A percentile compares a stretch with the other conserved stretches of the same genome.
Conservation (phyloP, 2,329 filamentous ascomycete species). For the Metarhizium humberi region DNA sequence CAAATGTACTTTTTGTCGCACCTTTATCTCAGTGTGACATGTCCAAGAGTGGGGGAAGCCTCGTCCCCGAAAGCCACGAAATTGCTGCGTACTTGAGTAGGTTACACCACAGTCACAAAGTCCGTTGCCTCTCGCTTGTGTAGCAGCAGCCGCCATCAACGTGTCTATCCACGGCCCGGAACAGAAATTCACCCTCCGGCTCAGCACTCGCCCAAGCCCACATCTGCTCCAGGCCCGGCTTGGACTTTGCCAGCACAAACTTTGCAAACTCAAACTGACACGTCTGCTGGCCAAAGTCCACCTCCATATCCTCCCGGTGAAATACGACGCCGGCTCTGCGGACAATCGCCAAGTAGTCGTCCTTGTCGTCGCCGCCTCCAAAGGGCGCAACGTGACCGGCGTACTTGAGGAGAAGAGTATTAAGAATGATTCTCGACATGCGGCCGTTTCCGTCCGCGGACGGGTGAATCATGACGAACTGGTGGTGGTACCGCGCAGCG, state of each 20-base stretch:
- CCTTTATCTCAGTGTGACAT: too few relatives aligned
- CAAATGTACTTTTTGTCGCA: too few relatives aligned
- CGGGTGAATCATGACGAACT: conserved; percentile 24
- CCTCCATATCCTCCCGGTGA: conserved; percentile 1
- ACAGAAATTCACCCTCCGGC: neutral
- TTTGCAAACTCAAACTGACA: neutral
- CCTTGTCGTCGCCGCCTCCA: neutral
- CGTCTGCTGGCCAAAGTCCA: neutral
- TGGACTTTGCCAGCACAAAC: neutral
- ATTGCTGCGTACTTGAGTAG: too few relatives aligned
- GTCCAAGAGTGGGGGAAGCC: too few relatives aligned
- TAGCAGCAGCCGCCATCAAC: too few relatives aligned
- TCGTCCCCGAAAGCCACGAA: too few relatives aligned
- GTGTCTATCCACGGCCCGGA: too few relatives aligned
- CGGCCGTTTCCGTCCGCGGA: conserved; percentile 27
- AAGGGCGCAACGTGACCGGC: conserved; percentile 7
- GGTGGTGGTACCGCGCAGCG: conserved; percentile 17
- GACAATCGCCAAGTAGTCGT: neutral
- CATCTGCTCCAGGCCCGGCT: neutral
- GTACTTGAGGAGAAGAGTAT: conserved; percentile 22
- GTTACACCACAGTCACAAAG: too few relatives aligned
- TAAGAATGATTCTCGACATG: conserved; percentile 22
- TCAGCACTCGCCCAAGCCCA: neutral
- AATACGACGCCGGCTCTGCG: neutral
- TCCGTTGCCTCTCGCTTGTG: too few relatives aligned